Evolutionary conservation across 768 basidiomycete genomes (phyloP).

Genomic region (Phylloporus rhodoxanthus): DNA sequence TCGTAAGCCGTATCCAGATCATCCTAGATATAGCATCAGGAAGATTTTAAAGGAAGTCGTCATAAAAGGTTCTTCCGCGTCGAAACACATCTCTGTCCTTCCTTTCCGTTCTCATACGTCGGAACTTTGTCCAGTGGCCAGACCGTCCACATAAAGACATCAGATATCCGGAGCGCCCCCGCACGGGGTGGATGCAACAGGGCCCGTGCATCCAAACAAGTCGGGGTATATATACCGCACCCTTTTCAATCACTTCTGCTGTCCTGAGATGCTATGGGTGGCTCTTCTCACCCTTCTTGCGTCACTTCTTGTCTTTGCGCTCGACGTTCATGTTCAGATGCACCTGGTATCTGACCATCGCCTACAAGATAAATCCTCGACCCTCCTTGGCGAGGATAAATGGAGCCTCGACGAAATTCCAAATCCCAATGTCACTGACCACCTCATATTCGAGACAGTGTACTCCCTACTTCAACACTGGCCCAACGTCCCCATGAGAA

Average conservation of each 20-base stretch:
- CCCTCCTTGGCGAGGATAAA: neutral
- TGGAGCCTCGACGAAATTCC: constrained; percentile 19
- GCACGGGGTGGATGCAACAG: neutral
- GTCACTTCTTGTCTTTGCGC: neutral
- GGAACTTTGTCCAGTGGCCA: neutral
- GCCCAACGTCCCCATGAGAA: constrained; percentile 34
- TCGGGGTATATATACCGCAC: neutral
- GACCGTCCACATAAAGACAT: neutral
- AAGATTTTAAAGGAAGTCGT: too few species aligned
- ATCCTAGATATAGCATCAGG: too few species aligned
- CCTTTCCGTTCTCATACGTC: neutral
- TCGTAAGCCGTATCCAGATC: too few species aligned
- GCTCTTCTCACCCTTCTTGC: neutral
- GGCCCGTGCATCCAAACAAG: neutral
- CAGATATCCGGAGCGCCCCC: neutral
- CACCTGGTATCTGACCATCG: neutral
- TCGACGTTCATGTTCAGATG: neutral
- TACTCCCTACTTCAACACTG: constrained; percentile 34
- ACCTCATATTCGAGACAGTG: constrained; percentile 34
- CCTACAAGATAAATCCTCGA: neutral
- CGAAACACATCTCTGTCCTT: neutral
- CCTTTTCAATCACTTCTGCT: neutral
- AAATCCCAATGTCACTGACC: constrained; percentile 25
- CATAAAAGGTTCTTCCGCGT: neutral
- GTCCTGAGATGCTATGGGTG: neutral